Evolutionary conservation across 2,329 filamentous ascomycete genomes (phyloP).

Genomic region (Ophiostoma novo-ulmi): DNA sequence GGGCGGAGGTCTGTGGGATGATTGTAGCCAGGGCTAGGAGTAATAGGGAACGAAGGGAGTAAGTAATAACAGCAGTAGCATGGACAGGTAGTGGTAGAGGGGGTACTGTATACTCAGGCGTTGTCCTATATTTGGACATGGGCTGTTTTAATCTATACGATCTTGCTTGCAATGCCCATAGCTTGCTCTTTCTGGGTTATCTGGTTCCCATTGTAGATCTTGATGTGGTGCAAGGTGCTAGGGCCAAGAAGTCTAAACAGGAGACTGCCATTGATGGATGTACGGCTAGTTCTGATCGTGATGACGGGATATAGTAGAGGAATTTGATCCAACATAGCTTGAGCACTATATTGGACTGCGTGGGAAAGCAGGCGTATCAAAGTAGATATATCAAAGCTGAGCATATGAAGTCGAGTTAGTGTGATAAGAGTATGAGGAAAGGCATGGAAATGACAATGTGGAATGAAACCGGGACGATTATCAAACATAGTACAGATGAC

Average conservation of each 20-base stretch:
- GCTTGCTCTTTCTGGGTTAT: neutral
- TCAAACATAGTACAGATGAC: neutral
- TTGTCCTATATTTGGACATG: neutral
- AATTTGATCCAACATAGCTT: neutral
- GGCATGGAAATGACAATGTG: neutral
- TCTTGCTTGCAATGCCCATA: neutral
- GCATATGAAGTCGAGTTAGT: neutral
- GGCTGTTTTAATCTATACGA: neutral
- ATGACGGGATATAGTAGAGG: neutral
- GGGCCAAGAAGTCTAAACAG: neutral
- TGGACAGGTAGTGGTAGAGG: neutral
- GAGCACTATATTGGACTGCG: neutral
- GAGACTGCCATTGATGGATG: neutral
- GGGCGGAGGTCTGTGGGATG: neutral
- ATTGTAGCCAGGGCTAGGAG: neutral
- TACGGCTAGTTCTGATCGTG: neutral
- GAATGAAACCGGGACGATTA: neutral
- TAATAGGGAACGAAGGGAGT: neutral
- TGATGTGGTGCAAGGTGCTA: neutral
- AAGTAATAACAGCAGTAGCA: neutral
- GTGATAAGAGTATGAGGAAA: neutral
- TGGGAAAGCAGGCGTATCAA: neutral
- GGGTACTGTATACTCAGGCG: neutral
- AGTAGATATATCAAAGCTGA: neutral
- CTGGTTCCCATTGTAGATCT: neutral